Conservation (phyloP, 2,329 filamentous ascomycete species). For the Fusarium albidum region DNA sequence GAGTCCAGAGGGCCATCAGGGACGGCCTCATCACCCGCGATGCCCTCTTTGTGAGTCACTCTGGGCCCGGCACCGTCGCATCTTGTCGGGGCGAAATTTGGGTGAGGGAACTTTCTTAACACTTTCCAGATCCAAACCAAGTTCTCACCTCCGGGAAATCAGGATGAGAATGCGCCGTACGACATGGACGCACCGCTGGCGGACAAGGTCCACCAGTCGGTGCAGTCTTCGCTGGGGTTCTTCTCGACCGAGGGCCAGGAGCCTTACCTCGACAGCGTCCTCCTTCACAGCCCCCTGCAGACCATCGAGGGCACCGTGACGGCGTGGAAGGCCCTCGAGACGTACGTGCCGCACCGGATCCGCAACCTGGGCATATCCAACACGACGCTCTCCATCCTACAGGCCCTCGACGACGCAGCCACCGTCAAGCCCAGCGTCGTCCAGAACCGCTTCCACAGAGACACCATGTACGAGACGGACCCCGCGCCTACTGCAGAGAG, state of each 20-base stretch:
- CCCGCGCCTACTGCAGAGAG: slow-evolving; percentile 58
- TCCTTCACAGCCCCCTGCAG: slow-evolving; percentile 72
- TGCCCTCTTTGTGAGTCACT: slow-evolving; percentile 68
- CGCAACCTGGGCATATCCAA: slow-evolving; percentile 80
- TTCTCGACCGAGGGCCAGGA: slow-evolving; percentile 55
- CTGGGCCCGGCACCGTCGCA: background rate
- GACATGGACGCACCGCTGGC: slow-evolving; percentile 63
- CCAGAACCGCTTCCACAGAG: slow-evolving; percentile 77
- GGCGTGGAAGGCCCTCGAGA: slow-evolving; percentile 72
- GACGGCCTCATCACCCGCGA: slow-evolving; percentile 63
- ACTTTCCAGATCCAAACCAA: slow-evolving; percentile 77
- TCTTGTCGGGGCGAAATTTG: background rate
- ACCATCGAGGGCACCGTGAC: slow-evolving; percentile 59
- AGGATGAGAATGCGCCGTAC: slow-evolving; percentile 71
- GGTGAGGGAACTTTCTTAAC: slow-evolving; percentile 8
- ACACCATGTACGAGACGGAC: slow-evolving; percentile 65
- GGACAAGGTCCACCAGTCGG: slow-evolving; percentile 72
- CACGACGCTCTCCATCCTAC: slow-evolving; percentile 65
- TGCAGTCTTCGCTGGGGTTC: slow-evolving; percentile 72
- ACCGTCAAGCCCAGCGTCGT: slow-evolving; percentile 64
- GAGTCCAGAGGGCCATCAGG: slow-evolving; percentile 67
- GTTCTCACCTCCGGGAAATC: slow-evolving; percentile 72
- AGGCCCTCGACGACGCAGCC: slow-evolving; percentile 56
- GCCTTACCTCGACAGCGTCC: slow-evolving; percentile 72
- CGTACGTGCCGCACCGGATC: slow-evolving; percentile 71